phyloP scores from a whole-genome alignment of 441 rosid genomes.

The Gossypium schwendimanii region DNA sequence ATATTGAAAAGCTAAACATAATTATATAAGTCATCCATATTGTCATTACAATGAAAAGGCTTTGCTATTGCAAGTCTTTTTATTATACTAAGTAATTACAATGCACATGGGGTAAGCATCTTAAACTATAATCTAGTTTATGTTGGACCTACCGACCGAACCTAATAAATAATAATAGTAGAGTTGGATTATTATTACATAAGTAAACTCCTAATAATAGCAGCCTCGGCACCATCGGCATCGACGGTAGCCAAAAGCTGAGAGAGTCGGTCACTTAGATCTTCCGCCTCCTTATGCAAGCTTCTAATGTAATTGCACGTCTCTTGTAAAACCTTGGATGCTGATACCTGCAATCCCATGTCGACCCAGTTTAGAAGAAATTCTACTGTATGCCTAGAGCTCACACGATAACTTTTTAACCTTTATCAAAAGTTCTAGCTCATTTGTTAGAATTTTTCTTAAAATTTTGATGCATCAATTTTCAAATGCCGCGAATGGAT shows the following conservation, averaged over 20 bases:
- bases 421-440: no score
- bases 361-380: no score
- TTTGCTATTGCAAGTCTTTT: slow-evolving; percentile 34
- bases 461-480: no score
- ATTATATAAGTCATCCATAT: background rate
- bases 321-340: slow-evolving; percentile 82
- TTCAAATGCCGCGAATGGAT: no score
- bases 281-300: slow-evolving; percentile 75
- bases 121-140: slow-evolving; percentile 13
- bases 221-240: slow-evolving; percentile 73
- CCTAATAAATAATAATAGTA: background rate
- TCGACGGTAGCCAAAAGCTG: slow-evolving; percentile 80
- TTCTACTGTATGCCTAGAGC: no score
- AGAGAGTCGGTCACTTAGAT: slow-evolving; percentile 74
- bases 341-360: slow-evolving; percentile 48
- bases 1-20: background rate
- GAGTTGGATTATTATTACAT: slow-evolving; percentile 16
- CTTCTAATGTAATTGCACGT: slow-evolving; percentile 78
- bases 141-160: slow-evolving; percentile 30
- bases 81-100: slow-evolving; percentile 24
- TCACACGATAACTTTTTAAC: no score
- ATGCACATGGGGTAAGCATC: slow-evolving; percentile 14
- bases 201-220: slow-evolving; percentile 73
- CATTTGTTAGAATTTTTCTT: no score
- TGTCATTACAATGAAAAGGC: slow-evolving; percentile 10